Percentiles rank a stretch among this genome's conserved stretches.
These are phyloP conservation scores for Andalucia godoyi DNA, from an alignment of 78 protist genomes.

Conservation along the genomic window DNA sequence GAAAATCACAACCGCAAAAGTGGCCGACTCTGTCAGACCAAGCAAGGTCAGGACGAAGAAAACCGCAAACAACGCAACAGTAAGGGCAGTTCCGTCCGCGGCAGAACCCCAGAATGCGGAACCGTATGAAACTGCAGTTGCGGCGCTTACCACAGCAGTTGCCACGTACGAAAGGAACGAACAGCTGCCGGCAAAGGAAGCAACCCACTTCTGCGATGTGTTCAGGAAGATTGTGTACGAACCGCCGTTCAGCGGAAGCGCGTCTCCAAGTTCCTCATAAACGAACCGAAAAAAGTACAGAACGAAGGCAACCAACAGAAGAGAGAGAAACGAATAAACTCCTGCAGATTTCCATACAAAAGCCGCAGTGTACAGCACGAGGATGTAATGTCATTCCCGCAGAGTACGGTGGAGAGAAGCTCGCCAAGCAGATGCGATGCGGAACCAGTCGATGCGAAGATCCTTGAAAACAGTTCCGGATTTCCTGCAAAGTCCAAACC, in stretches of 20 bases:
- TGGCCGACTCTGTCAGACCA: conserved; percentile 37
- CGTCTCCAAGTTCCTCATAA: conserved; percentile 36
- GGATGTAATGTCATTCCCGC: conserved; percentile 8
- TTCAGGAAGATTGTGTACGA: conserved; percentile 66
- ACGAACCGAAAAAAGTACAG: conserved; percentile 50
- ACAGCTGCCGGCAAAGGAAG: conserved; percentile 61
- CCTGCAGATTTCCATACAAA: background rate
- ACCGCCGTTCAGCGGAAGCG: conserved; percentile 75
- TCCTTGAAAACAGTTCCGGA: too few species aligned
- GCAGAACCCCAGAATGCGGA: conserved; percentile 9
- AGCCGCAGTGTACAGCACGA: background rate
- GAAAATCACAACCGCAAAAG: conserved; percentile 52
- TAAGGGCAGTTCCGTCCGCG: too few species aligned
- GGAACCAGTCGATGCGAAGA: too few species aligned
- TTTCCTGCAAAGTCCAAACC: too few species aligned
- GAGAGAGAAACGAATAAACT: conserved; percentile 22
- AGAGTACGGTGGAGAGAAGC: too few species aligned
- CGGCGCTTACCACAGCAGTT: conserved; percentile 56
- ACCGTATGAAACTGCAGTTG: conserved; percentile 24
- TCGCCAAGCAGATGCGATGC: too few species aligned
- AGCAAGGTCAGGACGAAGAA: conserved; percentile 34
- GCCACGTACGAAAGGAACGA: conserved; percentile 69
- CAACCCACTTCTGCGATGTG: conserved; percentile 49
- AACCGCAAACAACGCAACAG: conserved; percentile 28
- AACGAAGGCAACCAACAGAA: conserved; percentile 37